These are phyloP conservation scores for Cladorrhinum sp. DNA, from an alignment of 2,329 filamentous ascomycete genomes.

Conservation along the genomic window DNA sequence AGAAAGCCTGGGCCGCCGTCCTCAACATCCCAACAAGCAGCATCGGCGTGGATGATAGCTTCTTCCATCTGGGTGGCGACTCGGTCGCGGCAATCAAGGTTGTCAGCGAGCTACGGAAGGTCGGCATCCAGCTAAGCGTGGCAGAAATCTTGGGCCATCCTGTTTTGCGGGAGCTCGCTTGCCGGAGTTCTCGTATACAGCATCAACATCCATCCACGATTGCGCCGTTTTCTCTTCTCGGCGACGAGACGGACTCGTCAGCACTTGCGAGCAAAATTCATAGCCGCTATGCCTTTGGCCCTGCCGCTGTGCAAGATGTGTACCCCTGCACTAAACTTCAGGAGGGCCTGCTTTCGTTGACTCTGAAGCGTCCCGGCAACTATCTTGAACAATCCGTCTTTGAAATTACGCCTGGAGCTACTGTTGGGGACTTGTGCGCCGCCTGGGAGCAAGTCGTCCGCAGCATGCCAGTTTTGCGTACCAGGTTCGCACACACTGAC, in stretches of 20 bases:
- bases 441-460: slow-evolving; percentile 73
- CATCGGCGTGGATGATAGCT: slow-evolving; percentile 40
- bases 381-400: slow-evolving; percentile 24
- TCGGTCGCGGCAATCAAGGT: slow-evolving; percentile 49
- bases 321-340: slow-evolving; percentile 54
- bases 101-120: slow-evolving; percentile 41
- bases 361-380: slow-evolving; percentile 39
- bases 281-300: too few relatives aligned
- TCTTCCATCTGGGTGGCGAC: slow-evolving; percentile 47
- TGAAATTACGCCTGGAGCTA: slow-evolving; percentile 21
- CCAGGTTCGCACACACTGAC: background rate
- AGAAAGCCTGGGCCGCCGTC: slow-evolving; percentile 34
- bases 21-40: slow-evolving; percentile 12
- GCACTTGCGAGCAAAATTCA: too few relatives aligned
- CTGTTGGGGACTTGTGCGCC: slow-evolving; percentile 54
- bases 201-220: background rate
- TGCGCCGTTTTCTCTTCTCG: background rate
- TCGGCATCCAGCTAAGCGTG: slow-evolving; percentile 25
- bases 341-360: slow-evolving; percentile 52
- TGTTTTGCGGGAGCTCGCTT: background rate
- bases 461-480: slow-evolving; percentile 48
- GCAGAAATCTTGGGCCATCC: background rate
- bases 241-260: background rate
- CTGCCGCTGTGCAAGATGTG: slow-evolving; percentile 42
- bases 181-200: background rate